Evolutionary conservation across 139 green algal genomes (phyloP), one percentile per base, ranked within the genome.

Genomic region (Ettlia oleoabundans): DNA sequence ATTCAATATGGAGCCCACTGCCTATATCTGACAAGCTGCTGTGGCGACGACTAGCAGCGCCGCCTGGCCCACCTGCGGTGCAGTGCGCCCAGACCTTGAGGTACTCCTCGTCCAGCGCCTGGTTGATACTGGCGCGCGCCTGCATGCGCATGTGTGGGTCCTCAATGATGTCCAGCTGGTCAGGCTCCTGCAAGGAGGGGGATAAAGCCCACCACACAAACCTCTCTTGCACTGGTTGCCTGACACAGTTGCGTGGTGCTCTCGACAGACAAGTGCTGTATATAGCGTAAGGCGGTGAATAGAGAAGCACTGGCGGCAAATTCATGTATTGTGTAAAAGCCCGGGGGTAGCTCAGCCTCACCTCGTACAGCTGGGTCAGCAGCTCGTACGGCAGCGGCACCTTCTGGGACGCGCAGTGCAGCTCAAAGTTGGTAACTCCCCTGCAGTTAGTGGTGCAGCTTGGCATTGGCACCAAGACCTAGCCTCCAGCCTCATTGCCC

Each of bases 371-470:
- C 19, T 53, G 52, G 9, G 61, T 66, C 9, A 88, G 64, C 37
- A n/a, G 22, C 64, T 85, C 70, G 28, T 47, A 86, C 38, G 62
- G 58, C 35, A 88, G 70, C 28, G 63, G n/a, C 32, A 76, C 63
- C 22, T 77, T 67, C 28, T 42, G 30, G 28, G 32, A 5, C 26
- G 67, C 67, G 42, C 78, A 82, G 42, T 85, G 47, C 38, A 40
- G 33, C 82, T 88, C 84, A 76, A 88, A 88, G 2, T 67, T 38
- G 19, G 13, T 35, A 18, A 88, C 78, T 19, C 84, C 84, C 51
- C 78, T 84, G 64, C 78, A 61, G 28, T 3, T 6, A 4, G 30
- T 1, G 22, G 9, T 19, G 42, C 10, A 7, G 8, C 30, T 70
- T 2, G 33, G 33, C 66, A 21, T 35, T 43, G n/a, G n/a, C n/a